phyloP scores from a whole-genome alignment of 768 basidiomycete genomes.

The Leccinum disarticulatum region DNA sequence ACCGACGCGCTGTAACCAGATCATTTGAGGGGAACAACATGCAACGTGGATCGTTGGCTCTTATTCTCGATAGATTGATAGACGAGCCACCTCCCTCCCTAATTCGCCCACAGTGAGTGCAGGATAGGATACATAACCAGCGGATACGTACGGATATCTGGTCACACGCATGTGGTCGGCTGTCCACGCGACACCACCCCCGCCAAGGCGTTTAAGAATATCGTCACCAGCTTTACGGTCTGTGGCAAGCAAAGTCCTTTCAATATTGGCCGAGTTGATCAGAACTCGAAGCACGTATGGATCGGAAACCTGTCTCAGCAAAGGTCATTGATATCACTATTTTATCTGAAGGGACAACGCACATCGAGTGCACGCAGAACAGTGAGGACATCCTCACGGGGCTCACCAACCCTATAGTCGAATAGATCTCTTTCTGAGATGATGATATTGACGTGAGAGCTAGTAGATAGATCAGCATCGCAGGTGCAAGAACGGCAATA shows the following conservation, averaged over 20 bases:
- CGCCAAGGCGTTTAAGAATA: constrained; percentile 40
- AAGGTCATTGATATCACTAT: neutral
- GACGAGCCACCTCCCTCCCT: constrained; percentile 73
- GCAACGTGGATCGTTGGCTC: constrained; percentile 36
- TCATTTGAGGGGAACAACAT: constrained; percentile 57
- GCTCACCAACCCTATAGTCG: constrained; percentile 76
- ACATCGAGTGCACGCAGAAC: constrained; percentile 83
- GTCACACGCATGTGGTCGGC: constrained; percentile 61
- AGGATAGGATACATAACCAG: neutral
- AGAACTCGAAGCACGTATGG: constrained; percentile 75
- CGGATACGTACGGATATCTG: constrained; percentile 56
- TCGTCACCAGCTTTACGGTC: constrained; percentile 65
- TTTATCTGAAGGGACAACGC: constrained; percentile 15
- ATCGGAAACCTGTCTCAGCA: constrained; percentile 60
- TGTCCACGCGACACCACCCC: constrained; percentile 63
- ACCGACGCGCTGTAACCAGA: constrained; percentile 49
- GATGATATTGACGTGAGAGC: constrained; percentile 52
- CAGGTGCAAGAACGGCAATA: constrained; percentile 2
- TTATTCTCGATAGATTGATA: constrained; percentile 35
- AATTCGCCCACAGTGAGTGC: neutral
- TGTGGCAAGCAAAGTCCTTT: constrained; percentile 63
- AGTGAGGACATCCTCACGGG: constrained; percentile 59
- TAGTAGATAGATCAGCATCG: constrained; percentile 29
- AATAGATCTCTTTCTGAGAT: constrained; percentile 75
- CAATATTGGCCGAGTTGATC: constrained; percentile 73